phyloP scores from a whole-genome alignment of 2,329 filamentous ascomycete species.

The Microcyclosporella mali region DNA sequence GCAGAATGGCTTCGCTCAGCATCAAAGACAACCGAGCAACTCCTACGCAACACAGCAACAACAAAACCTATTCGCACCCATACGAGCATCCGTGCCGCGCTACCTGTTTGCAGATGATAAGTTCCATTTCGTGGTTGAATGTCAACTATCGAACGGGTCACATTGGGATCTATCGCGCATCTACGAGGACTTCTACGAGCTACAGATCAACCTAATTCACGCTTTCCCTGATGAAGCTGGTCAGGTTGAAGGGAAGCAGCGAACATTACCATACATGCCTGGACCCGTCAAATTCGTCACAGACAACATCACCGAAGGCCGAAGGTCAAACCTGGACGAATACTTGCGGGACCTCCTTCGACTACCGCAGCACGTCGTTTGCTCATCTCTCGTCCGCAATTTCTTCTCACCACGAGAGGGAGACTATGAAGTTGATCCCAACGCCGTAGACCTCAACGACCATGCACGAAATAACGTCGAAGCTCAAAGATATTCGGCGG shows the following conservation, averaged over 20 bases:
- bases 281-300: conserved; percentile 96
- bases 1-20: conserved; percentile 17
- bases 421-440: conserved; percentile 86
- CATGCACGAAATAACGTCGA: conserved; percentile 67
- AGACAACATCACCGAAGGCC: conserved; percentile 91
- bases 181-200: conserved; percentile 98
- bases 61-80: conserved; percentile 57
- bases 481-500: conserved; percentile 41
- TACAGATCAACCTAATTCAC: conserved; percentile 90
- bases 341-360: conserved; percentile 88
- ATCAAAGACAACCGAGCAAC: conserved; percentile 27
- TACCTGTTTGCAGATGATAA: conserved; percentile 97
- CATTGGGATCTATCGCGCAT: conserved; percentile 91
- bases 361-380: conserved; percentile 77
- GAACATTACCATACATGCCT: conserved; percentile 92
- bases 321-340: conserved; percentile 85
- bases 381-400: conserved; percentile 75
- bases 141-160: conserved; percentile 78
- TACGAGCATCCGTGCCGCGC: conserved; percentile 77
- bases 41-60: conserved; percentile 41
- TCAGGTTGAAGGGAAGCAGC: conserved; percentile 65
- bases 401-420: conserved; percentile 86
- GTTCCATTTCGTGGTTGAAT: conserved; percentile 98
- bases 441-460: conserved; percentile 47
- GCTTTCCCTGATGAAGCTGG: conserved; percentile 90